Base-by-base conservation (phyloP, 805 yeast species). In the Cyberlindnera nakhonratchasimensis region DNA sequence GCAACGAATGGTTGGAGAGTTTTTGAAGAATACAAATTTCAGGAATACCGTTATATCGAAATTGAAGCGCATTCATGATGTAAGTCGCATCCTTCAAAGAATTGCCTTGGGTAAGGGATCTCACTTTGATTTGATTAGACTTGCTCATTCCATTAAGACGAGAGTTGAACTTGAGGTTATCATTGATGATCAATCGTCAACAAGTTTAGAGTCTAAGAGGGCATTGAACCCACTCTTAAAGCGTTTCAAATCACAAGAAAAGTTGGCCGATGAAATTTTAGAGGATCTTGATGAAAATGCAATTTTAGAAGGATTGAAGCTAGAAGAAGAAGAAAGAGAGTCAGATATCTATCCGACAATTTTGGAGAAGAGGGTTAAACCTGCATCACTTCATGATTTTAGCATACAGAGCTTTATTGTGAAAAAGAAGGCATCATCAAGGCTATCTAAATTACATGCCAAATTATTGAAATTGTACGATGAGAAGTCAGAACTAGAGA, bases 31-130 rank as follows among this genome's bases (percentile, higher is more conserved):
- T 34, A 26, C 44, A 2, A 36, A 41, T 1, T 55, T 66, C 26
- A 54, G 67, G 4, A 62, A 60, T 5, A 51, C 52, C 1, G 39
- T 77, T 3, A 52, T 70, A 4, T 47, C 50, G 3, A 59, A 66
- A 16, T 58, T 82, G 32, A 67, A 66, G 13, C 63, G 68, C 4
- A 65, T 80, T 3, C 71, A 77, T 2, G 88, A 84, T 58, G 64
- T 86, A 19, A 70, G 73, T 11, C 65, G 87, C 40, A 71, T 80
- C 24, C 58, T 88, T 1, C 82, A 83, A 48, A 66, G 80, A 32
- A 67, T 71, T 32, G 77, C 79, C 22, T 77, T 75, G 46, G 72
- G 71, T 5, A 62, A 66, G 29, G 72, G 74, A 0, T 66, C 65
- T 17, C 70, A 75, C 0, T 38, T 65, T 9, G 80, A 75, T 29